Percentiles rank a stretch among this genome's conserved stretches.
Conservation (phyloP, 2,329 filamentous ascomycete species). For the Verticillium nubilum region DNA sequence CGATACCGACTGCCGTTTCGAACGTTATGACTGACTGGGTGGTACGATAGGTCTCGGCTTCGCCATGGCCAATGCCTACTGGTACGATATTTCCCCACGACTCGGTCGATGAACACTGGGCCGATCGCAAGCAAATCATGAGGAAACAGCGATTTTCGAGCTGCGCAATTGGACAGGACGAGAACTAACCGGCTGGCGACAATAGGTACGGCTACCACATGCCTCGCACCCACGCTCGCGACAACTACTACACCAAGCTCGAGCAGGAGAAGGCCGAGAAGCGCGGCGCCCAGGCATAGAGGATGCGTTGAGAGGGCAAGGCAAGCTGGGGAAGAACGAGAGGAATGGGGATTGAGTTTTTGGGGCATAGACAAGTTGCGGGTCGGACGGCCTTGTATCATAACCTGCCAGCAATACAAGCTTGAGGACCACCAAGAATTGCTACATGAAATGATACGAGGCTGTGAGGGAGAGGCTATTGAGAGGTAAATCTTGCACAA, state of each 20-base stretch:
- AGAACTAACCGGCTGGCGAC: background rate
- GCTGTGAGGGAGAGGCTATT: too few species aligned
- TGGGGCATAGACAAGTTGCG: constrained; percentile 2
- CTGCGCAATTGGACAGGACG: background rate
- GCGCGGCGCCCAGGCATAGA: constrained; percentile 20
- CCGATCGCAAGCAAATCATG: background rate
- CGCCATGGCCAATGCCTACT: constrained; percentile 50
- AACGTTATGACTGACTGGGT: background rate
- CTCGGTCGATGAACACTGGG: background rate
- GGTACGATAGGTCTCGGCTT: constrained; percentile 43
- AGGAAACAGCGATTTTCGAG: background rate
- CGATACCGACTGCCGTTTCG: background rate
- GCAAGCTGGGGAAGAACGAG: background rate
- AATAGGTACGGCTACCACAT: constrained; percentile 59
- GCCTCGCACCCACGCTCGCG: constrained; percentile 52
- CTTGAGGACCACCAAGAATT: background rate
- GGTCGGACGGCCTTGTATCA: constrained; percentile 11
- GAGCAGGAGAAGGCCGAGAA: constrained; percentile 47
- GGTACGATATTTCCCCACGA: constrained; percentile 34
- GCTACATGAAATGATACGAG: background rate
- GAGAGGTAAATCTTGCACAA: too few species aligned
- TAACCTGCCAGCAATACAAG: constrained; percentile 10
- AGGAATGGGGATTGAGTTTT: background rate
- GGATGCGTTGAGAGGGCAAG: background rate
- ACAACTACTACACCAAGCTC: constrained; percentile 53